Conservation (phyloP, 306 rosid species). For the Herpetospermum pedunculosum region DNA sequence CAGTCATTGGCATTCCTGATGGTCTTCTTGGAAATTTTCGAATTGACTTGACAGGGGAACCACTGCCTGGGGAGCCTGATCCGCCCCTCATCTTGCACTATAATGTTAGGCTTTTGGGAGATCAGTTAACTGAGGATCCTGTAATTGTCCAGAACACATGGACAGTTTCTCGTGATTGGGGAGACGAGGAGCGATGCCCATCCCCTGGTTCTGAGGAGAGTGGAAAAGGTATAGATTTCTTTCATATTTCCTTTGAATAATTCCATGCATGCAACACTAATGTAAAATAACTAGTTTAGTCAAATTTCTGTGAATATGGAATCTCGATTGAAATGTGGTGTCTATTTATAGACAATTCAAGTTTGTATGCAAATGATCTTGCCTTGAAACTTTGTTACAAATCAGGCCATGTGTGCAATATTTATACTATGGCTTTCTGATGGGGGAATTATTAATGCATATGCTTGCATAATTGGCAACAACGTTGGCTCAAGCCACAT, state of each 20-base stretch:
- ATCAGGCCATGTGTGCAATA: background rate
- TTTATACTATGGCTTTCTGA: background rate
- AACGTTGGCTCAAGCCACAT: background rate
- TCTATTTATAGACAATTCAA: background rate
- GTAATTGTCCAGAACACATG: conserved; percentile 95
- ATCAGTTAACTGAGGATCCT: conserved; percentile 90
- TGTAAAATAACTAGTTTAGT: background rate
- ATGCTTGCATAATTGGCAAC: background rate
- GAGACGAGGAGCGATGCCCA: conserved; percentile 95
- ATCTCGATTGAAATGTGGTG: background rate
- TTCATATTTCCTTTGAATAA: conserved; percentile 8
- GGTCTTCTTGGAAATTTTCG: conserved; percentile 84
- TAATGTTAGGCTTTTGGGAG: conserved; percentile 93
- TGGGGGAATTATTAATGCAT: background rate
- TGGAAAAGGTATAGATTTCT: conserved; percentile 45
- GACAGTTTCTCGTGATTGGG: conserved; percentile 94
- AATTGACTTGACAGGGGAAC: conserved; percentile 80
- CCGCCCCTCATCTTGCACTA: conserved; percentile 90
- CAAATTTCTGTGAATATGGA: background rate
- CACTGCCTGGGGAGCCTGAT: conserved; percentile 96
- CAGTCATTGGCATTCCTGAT: conserved; percentile 74
- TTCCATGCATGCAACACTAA: background rate
- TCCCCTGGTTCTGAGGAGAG: conserved; percentile 60
- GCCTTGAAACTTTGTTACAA: background rate
- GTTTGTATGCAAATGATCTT: background rate